Evolutionary conservation across 2,329 filamentous ascomycete genomes (phyloP).

Genomic region (Dactylonectria macrodidyma): DNA sequence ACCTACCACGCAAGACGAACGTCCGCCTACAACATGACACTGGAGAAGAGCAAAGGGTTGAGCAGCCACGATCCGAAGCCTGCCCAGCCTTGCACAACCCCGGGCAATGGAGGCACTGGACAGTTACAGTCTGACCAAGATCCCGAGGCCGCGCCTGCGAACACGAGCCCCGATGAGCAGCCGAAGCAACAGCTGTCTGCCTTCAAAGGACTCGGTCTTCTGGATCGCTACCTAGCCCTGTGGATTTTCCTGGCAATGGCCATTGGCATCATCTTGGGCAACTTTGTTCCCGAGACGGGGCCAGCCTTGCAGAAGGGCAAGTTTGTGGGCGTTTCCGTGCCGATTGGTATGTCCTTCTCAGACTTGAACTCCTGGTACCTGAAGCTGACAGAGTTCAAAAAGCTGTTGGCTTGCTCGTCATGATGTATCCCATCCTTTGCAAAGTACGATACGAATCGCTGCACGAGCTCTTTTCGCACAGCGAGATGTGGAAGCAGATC

Average conservation of each 20-base stretch:
- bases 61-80: too few relatives aligned
- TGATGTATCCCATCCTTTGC: slow-evolving; percentile 96
- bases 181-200: slow-evolving; percentile 49
- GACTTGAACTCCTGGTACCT: background rate
- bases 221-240: slow-evolving; percentile 75
- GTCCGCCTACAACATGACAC: too few relatives aligned
- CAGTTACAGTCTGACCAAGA: background rate
- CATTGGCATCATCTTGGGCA: slow-evolving; percentile 81
- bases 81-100: too few relatives aligned
- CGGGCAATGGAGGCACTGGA: too few relatives aligned
- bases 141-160: background rate
- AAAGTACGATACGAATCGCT: slow-evolving; percentile 86
- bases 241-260: slow-evolving; percentile 88
- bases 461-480: slow-evolving; percentile 74
- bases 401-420: slow-evolving; percentile 86
- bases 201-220: slow-evolving; percentile 69
- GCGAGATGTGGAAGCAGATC: slow-evolving; percentile 84
- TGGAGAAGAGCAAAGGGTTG: too few relatives aligned
- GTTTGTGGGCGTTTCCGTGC: slow-evolving; percentile 79
- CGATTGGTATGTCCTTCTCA: slow-evolving; percentile 65
- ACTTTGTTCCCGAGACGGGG: slow-evolving; percentile 77
- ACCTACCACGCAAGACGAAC: too few relatives aligned
- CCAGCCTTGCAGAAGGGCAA: slow-evolving; percentile 77
- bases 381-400: background rate
- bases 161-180: background rate